Evolutionary conservation across 257 asterid species (phyloP).

Genomic region (Eustoma russellianum): DNA sequence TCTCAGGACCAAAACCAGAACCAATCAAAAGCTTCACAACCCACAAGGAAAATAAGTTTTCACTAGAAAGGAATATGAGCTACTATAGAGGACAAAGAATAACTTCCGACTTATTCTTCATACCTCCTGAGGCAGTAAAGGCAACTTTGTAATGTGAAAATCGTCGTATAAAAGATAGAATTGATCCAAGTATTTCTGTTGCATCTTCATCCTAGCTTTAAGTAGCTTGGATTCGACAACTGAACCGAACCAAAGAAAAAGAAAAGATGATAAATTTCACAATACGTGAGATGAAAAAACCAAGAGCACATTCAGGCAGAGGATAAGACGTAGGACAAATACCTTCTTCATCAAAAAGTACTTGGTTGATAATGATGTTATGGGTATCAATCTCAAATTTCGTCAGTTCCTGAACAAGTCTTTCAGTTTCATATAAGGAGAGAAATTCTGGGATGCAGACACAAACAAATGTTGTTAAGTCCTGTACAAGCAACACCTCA

Average conservation of each 20-base stretch:
- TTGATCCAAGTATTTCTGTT: constrained; percentile 84
- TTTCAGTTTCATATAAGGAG: constrained; percentile 88
- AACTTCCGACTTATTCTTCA: not conserved
- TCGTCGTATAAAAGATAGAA: constrained; percentile 90
- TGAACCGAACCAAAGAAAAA: constrained; percentile 17
- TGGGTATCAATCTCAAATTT: constrained; percentile 95
- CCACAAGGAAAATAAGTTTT: too few relatives aligned
- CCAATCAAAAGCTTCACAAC: not conserved
- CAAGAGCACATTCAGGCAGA: not conserved
- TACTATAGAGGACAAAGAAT: not conserved
- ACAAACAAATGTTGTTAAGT: constrained; percentile 80
- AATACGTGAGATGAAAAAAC: too few relatives aligned
- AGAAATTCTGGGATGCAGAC: constrained; percentile 98
- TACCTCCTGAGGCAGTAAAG: constrained; percentile 96
- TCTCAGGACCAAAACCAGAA: not conserved
- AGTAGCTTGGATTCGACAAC: constrained; percentile 78
- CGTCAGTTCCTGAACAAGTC: constrained; percentile 91
- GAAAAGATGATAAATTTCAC: not conserved
- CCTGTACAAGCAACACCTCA: constrained; percentile 30
- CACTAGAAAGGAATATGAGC: not conserved
- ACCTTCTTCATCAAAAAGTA: constrained; percentile 92
- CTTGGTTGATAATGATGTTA: constrained; percentile 92
- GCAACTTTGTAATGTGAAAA: constrained; percentile 83
- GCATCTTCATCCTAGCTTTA: constrained; percentile 88
- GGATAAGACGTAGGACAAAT: not conserved